Base-by-base conservation (phyloP, 2,329 filamentous ascomycete genomes). In the Tolypocladium nubicola region DNA sequence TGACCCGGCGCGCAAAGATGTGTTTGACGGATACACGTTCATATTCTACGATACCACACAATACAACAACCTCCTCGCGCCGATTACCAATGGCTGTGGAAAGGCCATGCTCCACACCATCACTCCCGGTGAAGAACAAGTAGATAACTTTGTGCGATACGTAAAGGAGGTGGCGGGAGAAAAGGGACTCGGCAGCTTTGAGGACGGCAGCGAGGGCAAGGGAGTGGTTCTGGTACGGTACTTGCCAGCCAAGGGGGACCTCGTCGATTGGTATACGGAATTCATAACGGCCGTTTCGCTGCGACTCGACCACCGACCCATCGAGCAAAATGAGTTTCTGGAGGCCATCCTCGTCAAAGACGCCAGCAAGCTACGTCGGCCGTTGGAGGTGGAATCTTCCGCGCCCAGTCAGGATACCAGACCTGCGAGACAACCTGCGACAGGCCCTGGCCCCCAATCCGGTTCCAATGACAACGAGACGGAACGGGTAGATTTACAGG, bases 311-410 rank as follows among this genome's bases (percentile, higher is more conserved):
- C 91, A 96, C 68, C 84, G 90, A 4, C 85, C 91, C 2, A 86
- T 97, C 56, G 85, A 93, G 63, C 91, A 97, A 67, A 91, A 88
- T 58, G 92, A 97, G 64, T 96, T 99, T 61, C 78, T 99, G 2
- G 90, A 96, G 69, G 89, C 89, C 1, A 94, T 99, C 52, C 74
- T 97, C 35, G 84, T 78, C n/a, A 88, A 87, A 54, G 87, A 97
- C 72, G 83, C 90, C 8, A 83, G 81, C 59, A 79, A 82, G 49
- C 76, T 97, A 23, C 85, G 89, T 58, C 82, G 85, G 41, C 80
- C 85, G 7, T 79, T 95, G 3, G 79, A 87, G 61, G 73, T 82
- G 11, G 72, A 73, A 43, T 67, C 67, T 3, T 53, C 61, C 2
- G 57, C 59, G 33, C 64, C 60, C n/a, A 64, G 62, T 4, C 65